Evolutionary conservation across 495 filamentous ascomycete genomes (phyloP), one percentile per base, ranked within the genome.

Genomic region (Darksidea phi): DNA sequence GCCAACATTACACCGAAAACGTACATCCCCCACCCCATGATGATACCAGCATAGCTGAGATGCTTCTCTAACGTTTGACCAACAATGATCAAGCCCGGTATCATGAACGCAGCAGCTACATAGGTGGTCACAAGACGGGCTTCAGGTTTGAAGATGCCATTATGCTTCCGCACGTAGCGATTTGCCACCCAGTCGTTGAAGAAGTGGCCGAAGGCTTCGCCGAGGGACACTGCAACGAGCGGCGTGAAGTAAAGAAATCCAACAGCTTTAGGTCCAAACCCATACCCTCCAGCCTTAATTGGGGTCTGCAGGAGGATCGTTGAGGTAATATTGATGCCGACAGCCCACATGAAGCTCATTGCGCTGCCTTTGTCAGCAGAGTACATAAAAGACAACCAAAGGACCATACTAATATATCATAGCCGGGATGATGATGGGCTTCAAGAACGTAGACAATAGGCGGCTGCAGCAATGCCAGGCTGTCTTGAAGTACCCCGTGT

Each of bases 221-320:
- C 83, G 1, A 87, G 72, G 24, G 78, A 62, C 13, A 76, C 77
- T 25, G 78, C 82, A 10, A 84, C 73, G 10, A 85, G 74, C 17
- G 80, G 79, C 0, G 80, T 80, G 71, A 85, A 84, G 71, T 86
- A 87, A 72, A 85, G 83, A 66, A 75, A 84, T 10, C 83, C 83
- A 24, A 84, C 76, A 42, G 79, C 74, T 42, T 77, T 74, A 0
- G 79, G 73, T 0, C 73, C 76, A 61, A 87, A 86, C 15, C 75
- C 75, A 72, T 86, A 87, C 15, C 63, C 63, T 18, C 63, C 63
- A 1, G 49, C 56, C 25, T 18, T 34, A 5, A 78, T 64, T 0
- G 76, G 76, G 2, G 55, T 62, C 0, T 74, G 75, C 8, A 86
- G 67, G 60, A 83, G 81, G 45, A 86, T 80, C 24, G 77, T 74